Conservation (phyloP, 2,329 filamentous ascomycete species). For the Rhynchosporium secalis region DNA sequence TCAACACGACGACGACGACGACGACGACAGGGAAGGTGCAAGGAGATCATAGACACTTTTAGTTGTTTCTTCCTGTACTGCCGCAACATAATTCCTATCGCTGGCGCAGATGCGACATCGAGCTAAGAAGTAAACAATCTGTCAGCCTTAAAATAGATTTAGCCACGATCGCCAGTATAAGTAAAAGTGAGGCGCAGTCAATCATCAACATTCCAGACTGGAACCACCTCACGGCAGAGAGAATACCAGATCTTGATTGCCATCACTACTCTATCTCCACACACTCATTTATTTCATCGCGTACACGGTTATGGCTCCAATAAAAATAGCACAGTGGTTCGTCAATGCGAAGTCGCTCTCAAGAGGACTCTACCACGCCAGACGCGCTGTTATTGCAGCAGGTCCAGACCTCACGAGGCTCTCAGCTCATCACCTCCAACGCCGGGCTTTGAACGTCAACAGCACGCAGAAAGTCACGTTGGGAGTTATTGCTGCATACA, state of each 20-base stretch:
- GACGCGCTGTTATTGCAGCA: conserved; percentile 18
- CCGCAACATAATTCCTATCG: too few species aligned
- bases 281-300: conserved; percentile 10
- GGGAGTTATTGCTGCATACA: conserved; percentile 69
- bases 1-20: too few species aligned
- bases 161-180: conserved; percentile 7
- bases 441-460: conserved; percentile 43
- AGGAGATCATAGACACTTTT: too few species aligned
- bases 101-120: neutral
- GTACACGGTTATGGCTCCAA: conserved; percentile 20
- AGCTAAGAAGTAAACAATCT: neutral
- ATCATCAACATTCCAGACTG: conserved; percentile 11
- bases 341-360: conserved; percentile 6
- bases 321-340: conserved; percentile 13
- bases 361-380: conserved; percentile 15
- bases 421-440: conserved; percentile 24
- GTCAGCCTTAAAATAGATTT: conserved; percentile 5
- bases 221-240: conserved; percentile 6
- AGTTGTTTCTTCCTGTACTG: too few species aligned
- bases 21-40: too few species aligned
- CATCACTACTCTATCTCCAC: conserved; percentile 2
- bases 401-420: conserved; percentile 27
- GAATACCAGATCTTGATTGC: neutral
- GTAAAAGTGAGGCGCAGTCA: conserved; percentile 8
- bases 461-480: conserved; percentile 70